Evolutionary conservation across 2,329 filamentous ascomycete genomes (phyloP), one percentile per base, ranked within the genome.

Genomic region (Mycocentrospora acerina): DNA sequence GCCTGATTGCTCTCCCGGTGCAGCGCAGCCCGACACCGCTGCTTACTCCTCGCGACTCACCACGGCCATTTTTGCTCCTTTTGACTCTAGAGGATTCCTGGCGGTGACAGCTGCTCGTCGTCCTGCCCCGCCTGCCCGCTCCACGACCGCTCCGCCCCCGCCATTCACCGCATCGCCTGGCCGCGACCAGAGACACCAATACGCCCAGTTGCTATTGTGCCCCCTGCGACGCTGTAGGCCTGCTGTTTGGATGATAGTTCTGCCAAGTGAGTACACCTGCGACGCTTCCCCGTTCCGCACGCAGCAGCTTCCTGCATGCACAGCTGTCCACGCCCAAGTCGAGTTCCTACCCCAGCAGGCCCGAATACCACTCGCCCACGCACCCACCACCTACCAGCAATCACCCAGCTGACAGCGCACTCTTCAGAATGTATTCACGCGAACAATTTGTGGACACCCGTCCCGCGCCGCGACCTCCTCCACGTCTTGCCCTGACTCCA

Each of bases 361-460:
- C 32, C 22, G 39, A 29, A 29, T 27, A 14, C 32, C 15, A 7
- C 29, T 25, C 25, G 29, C 19, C 32, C 16, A 19, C 25, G n/a
- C n/a, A 9, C 32, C 34, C 22, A 16, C 24, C 35, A 19, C 38
- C 39, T 22, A 14, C 19, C 35, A 34, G 29, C 19, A 24, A 17
- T 16, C 30, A 26, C 25, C 30, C n/a, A 31, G 32, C 49, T 50
- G 39, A 59, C 29, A 32, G 24, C 40, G 15, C 19, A 14, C 30
- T 22, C 29, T 7, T n/a, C 62, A 81, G 78, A 52, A 75, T 81
- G 59, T 85, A 83, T 68, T 72, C 78, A 29, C 71, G 77, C 44
- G 77, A 79, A 48, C 80, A 83, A 58, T 97, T 97, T 74, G 94
- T 97, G 87, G 97, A 97, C 70, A 90, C 93, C 47, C 90, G 93